Conservation (phyloP, 2,329 filamentous ascomycete genomes). For the Xylariaceae sp. region DNA sequence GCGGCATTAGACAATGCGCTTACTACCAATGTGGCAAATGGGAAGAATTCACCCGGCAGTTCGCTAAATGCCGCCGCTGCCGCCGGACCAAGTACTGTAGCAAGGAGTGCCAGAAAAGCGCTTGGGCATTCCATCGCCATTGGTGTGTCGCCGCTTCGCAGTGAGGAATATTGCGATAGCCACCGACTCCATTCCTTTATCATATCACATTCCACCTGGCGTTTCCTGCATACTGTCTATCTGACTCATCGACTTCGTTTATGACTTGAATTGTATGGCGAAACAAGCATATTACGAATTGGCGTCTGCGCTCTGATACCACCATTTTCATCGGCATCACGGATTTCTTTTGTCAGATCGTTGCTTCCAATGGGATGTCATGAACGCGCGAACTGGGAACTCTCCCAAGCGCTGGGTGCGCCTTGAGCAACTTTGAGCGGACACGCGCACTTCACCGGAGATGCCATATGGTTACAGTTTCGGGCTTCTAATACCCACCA, state of each 20-base stretch:
- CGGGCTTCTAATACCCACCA: background rate
- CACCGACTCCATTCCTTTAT: slow-evolving; percentile 16
- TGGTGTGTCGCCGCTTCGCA: slow-evolving; percentile 80
- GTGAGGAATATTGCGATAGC: slow-evolving; percentile 30
- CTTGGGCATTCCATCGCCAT: slow-evolving; percentile 96
- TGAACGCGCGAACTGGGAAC: slow-evolving; percentile 5
- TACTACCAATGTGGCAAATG: slow-evolving; percentile 98
- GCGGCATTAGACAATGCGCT: slow-evolving; percentile 92
- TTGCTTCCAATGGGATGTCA: slow-evolving; percentile 10
- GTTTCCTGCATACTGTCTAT: slow-evolving; percentile 35
- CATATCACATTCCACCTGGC: slow-evolving; percentile 28
- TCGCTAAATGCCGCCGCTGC: slow-evolving; percentile 95
- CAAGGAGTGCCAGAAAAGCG: slow-evolving; percentile 98
- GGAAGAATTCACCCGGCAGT: slow-evolving; percentile 94
- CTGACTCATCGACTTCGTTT: slow-evolving; percentile 30
- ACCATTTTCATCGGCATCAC: slow-evolving; percentile 33
- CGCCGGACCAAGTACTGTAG: slow-evolving; percentile 98
- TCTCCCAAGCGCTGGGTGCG: slow-evolving; percentile 1
- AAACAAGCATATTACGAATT: slow-evolving; percentile 36
- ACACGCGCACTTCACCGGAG: background rate
- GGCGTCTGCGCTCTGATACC: slow-evolving; percentile 37
- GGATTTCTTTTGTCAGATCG: slow-evolving; percentile 30
- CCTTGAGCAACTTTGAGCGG: slow-evolving; percentile 1
- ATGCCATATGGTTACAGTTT: background rate
- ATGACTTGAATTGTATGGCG: slow-evolving; percentile 34